Evolutionary conservation across 139 green algal genomes (phyloP).

Genomic region (Chlamydomonas urium): DNA sequence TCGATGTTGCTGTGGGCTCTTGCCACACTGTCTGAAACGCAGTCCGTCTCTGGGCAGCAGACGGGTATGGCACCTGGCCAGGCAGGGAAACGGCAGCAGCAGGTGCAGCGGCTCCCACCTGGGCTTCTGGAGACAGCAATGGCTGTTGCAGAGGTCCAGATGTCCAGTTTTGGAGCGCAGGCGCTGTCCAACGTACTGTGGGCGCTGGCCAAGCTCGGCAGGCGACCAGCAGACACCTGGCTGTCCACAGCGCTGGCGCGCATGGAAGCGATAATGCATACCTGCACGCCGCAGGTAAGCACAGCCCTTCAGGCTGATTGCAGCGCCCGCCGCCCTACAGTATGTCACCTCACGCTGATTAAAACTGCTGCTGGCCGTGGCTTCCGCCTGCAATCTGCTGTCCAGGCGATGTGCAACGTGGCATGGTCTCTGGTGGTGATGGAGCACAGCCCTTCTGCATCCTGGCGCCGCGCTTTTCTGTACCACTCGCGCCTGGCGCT

Average conservation of each 20-base stretch:
- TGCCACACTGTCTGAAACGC: constrained; percentile 2
- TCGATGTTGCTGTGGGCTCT: constrained; percentile 14
- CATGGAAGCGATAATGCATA: neutral
- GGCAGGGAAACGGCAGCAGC: neutral
- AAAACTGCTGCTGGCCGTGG: neutral
- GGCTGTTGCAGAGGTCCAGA: neutral
- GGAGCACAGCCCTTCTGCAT: neutral
- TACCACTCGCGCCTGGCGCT: neutral
- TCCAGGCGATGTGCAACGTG: neutral
- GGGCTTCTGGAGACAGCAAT: neutral
- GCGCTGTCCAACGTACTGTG: constrained; percentile 14
- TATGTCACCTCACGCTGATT: neutral
- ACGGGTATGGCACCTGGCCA: neutral
- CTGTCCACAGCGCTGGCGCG: neutral
- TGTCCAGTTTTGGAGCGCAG: constrained; percentile 2
- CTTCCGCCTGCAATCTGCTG: neutral
- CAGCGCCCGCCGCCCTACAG: neutral
- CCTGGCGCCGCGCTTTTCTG: neutral
- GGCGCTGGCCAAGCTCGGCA: constrained; percentile 11
- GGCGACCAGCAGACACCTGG: neutral
- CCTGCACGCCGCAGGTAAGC: neutral
- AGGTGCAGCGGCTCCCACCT: neutral
- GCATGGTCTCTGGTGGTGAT: constrained; percentile 8
- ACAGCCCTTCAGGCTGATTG: neutral
- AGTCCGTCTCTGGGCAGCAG: neutral